Evolutionary conservation across 768 basidiomycete species (phyloP), one percentile per base, ranked within the genome.

Genomic region (Amanita molliuscula): DNA sequence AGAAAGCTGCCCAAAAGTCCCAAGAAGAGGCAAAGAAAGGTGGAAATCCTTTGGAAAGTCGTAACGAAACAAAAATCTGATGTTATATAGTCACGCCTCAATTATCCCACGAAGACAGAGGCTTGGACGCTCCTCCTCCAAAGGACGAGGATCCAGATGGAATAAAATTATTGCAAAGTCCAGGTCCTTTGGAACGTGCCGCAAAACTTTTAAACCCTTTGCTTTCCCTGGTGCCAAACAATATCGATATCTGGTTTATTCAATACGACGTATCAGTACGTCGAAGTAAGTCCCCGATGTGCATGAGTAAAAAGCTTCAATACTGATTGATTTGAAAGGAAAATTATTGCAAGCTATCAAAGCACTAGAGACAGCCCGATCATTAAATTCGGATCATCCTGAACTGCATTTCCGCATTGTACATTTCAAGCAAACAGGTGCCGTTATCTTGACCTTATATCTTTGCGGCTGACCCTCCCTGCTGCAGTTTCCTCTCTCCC

Each of bases 141-240:
- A 86, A 81, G 61, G 91, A 94, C 57, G 87, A 90, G 3, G 93
- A 95, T 60, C 88, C 88, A 0, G 81, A 86, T 16, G 95, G 94
- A 20, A 59, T 76, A 40, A 84, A 88, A 58, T 68, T 92, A 4
- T 66, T 92, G 28, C 64, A 69, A 23, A 69, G 73, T 15, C 55
- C 77, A 1, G 82, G 87, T 49, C 79, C 81, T 2, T 71, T 97
- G 4, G 89, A 88, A 40, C 76, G 77, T 13, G 92, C 93, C 0
- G 72, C 76, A 44, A 88, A 85, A 59, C 61, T 88, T 16, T 68
- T 95, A 21, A 67, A 65, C 20, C 86, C 85, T 3, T 63, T 97
- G 3, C 69, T 72, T 7, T 71, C 68, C 5, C 67, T 81, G 15
- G 76, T 73, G 0, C 62, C 67, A 10, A 61, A 71, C 2, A 71